Evolutionary conservation across 2,329 filamentous ascomycete species (phyloP).

Genomic region (Fusarium sp.): DNA sequence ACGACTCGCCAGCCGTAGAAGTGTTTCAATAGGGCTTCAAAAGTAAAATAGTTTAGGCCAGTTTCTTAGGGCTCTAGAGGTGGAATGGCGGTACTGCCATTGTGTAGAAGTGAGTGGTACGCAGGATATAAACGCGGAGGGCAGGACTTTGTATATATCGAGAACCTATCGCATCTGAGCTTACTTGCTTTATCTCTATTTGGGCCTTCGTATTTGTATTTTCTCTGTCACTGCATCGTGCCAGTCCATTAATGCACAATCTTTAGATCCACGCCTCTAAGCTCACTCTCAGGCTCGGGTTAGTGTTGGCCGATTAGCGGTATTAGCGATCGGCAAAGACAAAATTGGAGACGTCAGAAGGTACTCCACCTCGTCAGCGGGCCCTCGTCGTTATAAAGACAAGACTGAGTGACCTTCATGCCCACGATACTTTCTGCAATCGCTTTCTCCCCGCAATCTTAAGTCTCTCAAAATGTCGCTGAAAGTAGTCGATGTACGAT

Average conservation of each 20-base stretch:
- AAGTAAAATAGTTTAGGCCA: too few species aligned
- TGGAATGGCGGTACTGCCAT: too few species aligned
- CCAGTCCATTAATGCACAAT: background rate
- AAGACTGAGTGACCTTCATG: background rate
- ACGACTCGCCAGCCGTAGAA: too few species aligned
- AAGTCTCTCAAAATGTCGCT: constrained; percentile 17
- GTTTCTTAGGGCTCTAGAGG: too few species aligned
- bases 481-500: constrained; percentile 27
- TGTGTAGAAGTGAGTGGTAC: too few species aligned
- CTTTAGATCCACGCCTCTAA: background rate
- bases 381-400: background rate
- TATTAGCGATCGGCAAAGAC: background rate
- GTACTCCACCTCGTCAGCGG: background rate
- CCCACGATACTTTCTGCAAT: background rate
- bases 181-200: too few species aligned
- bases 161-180: too few species aligned
- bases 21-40: too few species aligned
- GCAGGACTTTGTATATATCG: too few species aligned
- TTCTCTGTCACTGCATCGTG: too few species aligned
- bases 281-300: background rate
- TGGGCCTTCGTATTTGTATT: too few species aligned
- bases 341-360: background rate
- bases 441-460: background rate
- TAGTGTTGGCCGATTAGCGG: background rate
- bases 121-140: too few species aligned